phyloP scores from a whole-genome alignment of 768 basidiomycete species.

The Daedaleopsis nitida region DNA sequence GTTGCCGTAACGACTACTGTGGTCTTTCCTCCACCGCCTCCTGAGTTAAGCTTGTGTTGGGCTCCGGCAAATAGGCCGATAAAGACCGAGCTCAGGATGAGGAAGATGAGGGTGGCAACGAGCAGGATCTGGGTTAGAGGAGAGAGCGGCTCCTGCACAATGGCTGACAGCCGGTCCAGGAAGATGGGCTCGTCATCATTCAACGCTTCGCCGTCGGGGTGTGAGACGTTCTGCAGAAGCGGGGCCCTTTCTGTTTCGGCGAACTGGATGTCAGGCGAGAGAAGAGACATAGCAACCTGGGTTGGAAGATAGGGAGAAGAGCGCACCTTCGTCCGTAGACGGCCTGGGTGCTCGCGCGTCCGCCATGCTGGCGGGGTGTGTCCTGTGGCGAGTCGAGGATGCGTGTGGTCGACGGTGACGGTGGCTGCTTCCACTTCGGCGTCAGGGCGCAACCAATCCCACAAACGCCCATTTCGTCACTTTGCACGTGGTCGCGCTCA shows the following conservation, averaged over 20 bases:
- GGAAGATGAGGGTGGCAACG: conserved; percentile 69
- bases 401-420: not conserved
- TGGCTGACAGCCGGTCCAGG: conserved; percentile 50
- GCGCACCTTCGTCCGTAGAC: conserved; percentile 57
- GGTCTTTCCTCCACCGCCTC: conserved; percentile 42
- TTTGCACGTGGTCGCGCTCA: not conserved
- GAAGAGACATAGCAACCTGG: conserved; percentile 3
- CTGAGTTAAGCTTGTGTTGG: conserved; percentile 70
- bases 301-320: conserved; percentile 1
- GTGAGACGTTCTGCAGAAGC: conserved; percentile 54
- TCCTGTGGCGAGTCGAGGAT: not conserved
- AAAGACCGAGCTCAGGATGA: conserved; percentile 85
- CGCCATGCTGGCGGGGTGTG: conserved; percentile 45
- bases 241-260: conserved; percentile 59
- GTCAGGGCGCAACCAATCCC: not conserved
- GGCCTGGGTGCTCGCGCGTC: conserved; percentile 52
- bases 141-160: conserved; percentile 78
- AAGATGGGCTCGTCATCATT: conserved; percentile 36
- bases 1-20: conserved; percentile 44
- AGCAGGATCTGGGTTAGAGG: conserved; percentile 83
- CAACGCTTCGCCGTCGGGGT: conserved; percentile 33
- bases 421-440: not conserved
- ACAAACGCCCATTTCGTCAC: not conserved
- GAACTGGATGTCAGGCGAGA: conserved; percentile 13
- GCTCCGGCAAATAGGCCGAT: conserved; percentile 93